These are phyloP conservation scores for Populus tomentosa DNA, from an alignment of 441 rosid species.

Conservation along the genomic window DNA sequence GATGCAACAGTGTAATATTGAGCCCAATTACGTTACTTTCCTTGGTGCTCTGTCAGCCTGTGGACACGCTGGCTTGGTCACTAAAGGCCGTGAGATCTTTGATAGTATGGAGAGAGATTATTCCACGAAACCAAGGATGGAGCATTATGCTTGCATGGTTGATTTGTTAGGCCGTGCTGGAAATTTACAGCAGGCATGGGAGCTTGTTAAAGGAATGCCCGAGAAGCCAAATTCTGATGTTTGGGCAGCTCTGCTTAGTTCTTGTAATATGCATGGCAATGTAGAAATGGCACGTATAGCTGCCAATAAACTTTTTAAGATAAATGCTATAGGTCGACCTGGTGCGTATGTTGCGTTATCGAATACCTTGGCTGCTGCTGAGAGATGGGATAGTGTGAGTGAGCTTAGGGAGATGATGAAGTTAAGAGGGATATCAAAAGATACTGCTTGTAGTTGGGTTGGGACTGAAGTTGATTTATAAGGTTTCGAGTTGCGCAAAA, in stretches of 20 bases:
- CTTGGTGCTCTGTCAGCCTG: conserved; percentile 83
- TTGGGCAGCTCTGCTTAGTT: conserved; percentile 85
- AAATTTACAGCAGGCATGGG: conserved; percentile 54
- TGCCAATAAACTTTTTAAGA: conserved; percentile 63
- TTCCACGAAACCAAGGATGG: conserved; percentile 64
- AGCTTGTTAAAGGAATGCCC: conserved; percentile 54
- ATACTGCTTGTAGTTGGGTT: conserved; percentile 68
- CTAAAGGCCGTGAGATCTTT: conserved; percentile 61
- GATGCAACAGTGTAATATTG: conserved; percentile 44
- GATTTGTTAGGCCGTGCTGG: conserved; percentile 87
- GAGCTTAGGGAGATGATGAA: conserved; percentile 70
- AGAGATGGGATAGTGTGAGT: conserved; percentile 66
- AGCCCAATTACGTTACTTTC: conserved; percentile 72
- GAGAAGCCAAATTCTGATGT: conserved; percentile 76
- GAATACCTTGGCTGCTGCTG: conserved; percentile 71
- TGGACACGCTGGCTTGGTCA: conserved; percentile 73
- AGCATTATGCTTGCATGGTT: conserved; percentile 90
- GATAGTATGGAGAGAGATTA: conserved; percentile 69
- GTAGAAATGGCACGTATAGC: conserved; percentile 61
- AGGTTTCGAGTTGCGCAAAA: conserved; percentile 5
- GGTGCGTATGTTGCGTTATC: conserved; percentile 85
- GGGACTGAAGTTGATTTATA: conserved; percentile 29
- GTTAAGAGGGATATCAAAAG: conserved; percentile 54
- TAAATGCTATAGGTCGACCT: conserved; percentile 58
- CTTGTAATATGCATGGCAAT: conserved; percentile 62